Evolutionary conservation across 1,139 yeast genomes (phyloP).

Genomic region (Suhomyces bolitotheri): DNA sequence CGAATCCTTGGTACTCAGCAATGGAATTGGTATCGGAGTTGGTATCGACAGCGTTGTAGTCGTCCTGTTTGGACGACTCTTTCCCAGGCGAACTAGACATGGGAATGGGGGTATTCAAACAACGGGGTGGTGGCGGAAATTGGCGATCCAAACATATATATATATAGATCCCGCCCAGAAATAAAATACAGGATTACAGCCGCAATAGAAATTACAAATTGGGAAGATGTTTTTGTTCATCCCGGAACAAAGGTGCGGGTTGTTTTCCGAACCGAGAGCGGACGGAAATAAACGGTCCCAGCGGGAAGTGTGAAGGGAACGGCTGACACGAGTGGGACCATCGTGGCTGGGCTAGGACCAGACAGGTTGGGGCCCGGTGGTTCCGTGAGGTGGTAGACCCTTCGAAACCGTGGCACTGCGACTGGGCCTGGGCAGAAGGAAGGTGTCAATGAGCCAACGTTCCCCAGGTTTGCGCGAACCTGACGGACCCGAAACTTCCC

Average conservation of each 20-base stretch:
- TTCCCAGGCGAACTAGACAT: constrained; percentile 7
- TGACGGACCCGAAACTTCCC: no score
- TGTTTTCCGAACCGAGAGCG: not conserved
- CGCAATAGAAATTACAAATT: not conserved
- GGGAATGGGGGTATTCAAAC: no score
- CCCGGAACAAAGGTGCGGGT: not conserved
- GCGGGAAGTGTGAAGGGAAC: not conserved
- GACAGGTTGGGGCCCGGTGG: no score
- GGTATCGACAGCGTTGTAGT: constrained; percentile 4
- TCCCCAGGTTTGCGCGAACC: no score
- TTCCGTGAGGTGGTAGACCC: no score
- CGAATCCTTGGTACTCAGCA: constrained; percentile 43
- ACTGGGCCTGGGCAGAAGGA: no score
- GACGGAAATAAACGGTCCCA: not conserved
- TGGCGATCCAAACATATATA: no score
- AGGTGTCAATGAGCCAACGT: no score
- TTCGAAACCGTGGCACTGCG: no score
- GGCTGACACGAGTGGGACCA: no score
- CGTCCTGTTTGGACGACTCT: constrained; percentile 10
- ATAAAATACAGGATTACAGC: not conserved
- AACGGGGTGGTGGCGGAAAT: no score
- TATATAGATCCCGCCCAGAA: not conserved
- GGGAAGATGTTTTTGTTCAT: not conserved
- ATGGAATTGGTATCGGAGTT: constrained; percentile 22
- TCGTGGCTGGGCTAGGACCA: no score